These are phyloP conservation scores for Rutidosis leptorrhynchoides DNA, from an alignment of 129 eudicot species.

Conservation along the genomic window DNA sequence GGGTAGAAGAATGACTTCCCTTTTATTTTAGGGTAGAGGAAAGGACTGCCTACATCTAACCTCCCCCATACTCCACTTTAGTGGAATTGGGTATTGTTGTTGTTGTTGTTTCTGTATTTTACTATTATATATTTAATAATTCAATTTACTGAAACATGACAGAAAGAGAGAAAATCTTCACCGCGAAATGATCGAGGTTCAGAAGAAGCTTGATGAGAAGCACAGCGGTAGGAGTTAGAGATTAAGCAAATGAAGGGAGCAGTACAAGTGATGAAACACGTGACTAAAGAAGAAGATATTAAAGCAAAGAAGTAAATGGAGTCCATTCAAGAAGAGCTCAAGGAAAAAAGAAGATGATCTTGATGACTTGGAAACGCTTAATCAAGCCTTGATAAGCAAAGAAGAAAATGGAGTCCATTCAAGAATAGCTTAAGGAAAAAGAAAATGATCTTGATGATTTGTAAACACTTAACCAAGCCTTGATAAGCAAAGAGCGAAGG, in stretches of 20 bases:
- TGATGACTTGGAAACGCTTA: conserved; percentile 40
- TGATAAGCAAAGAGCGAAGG: conserved; percentile 46
- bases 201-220: conserved; percentile 56
- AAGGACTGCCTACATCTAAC: too few species aligned
- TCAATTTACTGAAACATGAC: conserved; percentile 16
- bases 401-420: conserved; percentile 25
- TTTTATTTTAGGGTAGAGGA: too few species aligned
- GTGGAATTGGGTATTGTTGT: too few species aligned
- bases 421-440: conserved; percentile 46
- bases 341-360: conserved; percentile 60
- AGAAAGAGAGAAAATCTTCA: conserved; percentile 58
- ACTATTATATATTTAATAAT: not conserved
- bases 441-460: conserved; percentile 50
- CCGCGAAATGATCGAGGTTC: conserved; percentile 42
- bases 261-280: conserved; percentile 48
- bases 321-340: conserved; percentile 32
- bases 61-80: too few species aligned
- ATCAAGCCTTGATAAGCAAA: conserved; percentile 40
- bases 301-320: conserved; percentile 30
- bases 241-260: conserved; percentile 54
- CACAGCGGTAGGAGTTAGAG: conserved; percentile 50
- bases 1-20: too few species aligned
- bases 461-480: conserved; percentile 44
- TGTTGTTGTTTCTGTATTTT: too few species aligned
- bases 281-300: conserved; percentile 42